phyloP scores from a whole-genome alignment of 2,329 filamentous ascomycete species.

The Hypoxylon sp. region DNA sequence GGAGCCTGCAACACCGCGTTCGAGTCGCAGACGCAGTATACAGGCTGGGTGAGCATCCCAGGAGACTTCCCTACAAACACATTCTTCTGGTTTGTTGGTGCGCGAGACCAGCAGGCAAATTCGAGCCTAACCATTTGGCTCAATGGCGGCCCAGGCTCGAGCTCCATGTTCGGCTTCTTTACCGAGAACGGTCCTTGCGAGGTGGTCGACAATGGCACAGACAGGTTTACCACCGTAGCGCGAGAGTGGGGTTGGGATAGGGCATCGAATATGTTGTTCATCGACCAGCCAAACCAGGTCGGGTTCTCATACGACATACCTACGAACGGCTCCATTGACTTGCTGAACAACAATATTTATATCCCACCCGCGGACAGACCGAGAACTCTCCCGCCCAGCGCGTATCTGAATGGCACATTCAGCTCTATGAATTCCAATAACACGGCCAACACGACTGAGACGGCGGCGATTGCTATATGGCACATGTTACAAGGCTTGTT shows the following conservation, averaged over 20 bases:
- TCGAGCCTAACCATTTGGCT: slow-evolving; percentile 71
- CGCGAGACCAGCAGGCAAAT: slow-evolving; percentile 57
- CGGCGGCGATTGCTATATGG: slow-evolving; percentile 73
- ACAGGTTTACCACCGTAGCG: slow-evolving; percentile 68
- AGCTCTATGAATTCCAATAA: slow-evolving; percentile 64
- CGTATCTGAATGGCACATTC: slow-evolving; percentile 63
- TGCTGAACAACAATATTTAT: slow-evolving; percentile 59
- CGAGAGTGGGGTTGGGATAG: slow-evolving; percentile 77
- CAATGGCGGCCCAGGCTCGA: slow-evolving; percentile 76
- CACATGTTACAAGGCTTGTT: slow-evolving; percentile 76
- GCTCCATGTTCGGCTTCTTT: slow-evolving; percentile 76
- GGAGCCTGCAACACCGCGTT: slow-evolving; percentile 77
- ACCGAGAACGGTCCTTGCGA: slow-evolving; percentile 46
- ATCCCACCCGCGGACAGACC: slow-evolving; percentile 54
- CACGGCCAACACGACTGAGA: slow-evolving; percentile 70
- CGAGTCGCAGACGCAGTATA: slow-evolving; percentile 75
- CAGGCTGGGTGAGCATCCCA: slow-evolving; percentile 77
- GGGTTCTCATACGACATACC: slow-evolving; percentile 75
- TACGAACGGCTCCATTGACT: slow-evolving; percentile 68
- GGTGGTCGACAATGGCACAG: slow-evolving; percentile 55
- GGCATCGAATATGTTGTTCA: slow-evolving; percentile 65
- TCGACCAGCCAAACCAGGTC: slow-evolving; percentile 75
- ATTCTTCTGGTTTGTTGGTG: slow-evolving; percentile 67
- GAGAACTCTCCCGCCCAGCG: slow-evolving; percentile 46
- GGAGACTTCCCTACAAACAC: slow-evolving; percentile 67